Conservation (phyloP, 352 stramenopile species). For the Halophytophthora polymorphica region DNA sequence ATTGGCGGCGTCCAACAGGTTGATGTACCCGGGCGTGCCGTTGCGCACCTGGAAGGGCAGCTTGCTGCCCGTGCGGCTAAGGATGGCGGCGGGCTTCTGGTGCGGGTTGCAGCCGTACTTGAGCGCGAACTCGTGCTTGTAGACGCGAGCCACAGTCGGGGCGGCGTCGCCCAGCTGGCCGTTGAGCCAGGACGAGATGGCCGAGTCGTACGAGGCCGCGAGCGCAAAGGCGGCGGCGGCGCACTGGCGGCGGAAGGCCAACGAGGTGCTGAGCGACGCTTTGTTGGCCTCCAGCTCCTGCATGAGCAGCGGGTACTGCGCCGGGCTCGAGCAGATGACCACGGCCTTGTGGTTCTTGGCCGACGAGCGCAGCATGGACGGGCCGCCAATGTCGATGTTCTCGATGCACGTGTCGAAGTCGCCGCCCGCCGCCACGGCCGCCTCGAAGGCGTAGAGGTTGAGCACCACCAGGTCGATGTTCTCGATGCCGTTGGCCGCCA, state of each 20-base stretch:
- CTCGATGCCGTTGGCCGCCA: constrained; percentile 94
- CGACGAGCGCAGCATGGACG: constrained; percentile 98
- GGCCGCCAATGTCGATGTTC: constrained; percentile 99
- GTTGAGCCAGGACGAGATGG: constrained; percentile 97
- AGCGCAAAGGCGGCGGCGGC: constrained; percentile 78
- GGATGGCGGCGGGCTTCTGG: constrained; percentile 94
- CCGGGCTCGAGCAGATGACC: constrained; percentile 95
- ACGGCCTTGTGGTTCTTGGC: constrained; percentile 99
- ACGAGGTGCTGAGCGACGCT: constrained; percentile 85
- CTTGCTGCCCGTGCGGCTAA: constrained; percentile 60
- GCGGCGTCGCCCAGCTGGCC: constrained; percentile 78
- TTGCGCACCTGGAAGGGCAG: constrained; percentile 89
- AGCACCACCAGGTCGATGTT: constrained; percentile 99
- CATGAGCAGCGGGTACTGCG: constrained; percentile 95
- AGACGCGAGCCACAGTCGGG: constrained; percentile 90
- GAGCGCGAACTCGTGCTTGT: constrained; percentile 92
- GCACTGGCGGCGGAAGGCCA: constrained; percentile 86
- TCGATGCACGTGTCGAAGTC: constrained; percentile 99
- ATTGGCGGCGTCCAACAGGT: constrained; percentile 98
- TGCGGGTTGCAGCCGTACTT: constrained; percentile 99
- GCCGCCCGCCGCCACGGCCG: constrained; percentile 90
- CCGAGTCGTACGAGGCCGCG: constrained; percentile 94
- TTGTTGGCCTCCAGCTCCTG: constrained; percentile 90
- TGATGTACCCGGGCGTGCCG: constrained; percentile 98
- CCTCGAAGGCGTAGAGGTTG: constrained; percentile 99